phyloP scores from a whole-genome alignment of 1,284 basidiomycete genomes.

The Ustilago nuda region DNA sequence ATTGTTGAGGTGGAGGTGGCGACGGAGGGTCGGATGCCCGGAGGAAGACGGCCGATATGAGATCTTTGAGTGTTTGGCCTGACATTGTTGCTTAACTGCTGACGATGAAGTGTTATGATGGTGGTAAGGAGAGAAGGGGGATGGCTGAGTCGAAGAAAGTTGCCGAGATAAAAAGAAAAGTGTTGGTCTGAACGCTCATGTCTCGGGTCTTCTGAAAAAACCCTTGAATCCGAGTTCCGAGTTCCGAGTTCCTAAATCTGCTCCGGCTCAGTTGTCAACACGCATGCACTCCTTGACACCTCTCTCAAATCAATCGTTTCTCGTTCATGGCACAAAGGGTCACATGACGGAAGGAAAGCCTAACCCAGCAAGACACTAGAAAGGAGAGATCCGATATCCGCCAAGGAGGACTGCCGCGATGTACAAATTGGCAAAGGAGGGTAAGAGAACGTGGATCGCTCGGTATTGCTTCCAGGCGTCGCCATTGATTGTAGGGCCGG shows the following conservation, averaged over 20 bases:
- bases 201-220: slow-evolving; percentile 8
- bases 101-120: background rate
- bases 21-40: slow-evolving; percentile 37
- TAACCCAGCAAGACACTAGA: too few species aligned
- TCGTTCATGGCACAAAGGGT: too few species aligned
- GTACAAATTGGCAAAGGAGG: background rate
- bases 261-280: background rate
- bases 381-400: background rate
- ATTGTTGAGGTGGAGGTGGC: slow-evolving; percentile 26
- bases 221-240: background rate
- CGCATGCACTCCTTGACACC: background rate
- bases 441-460: background rate
- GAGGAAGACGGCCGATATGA: slow-evolving; percentile 36
- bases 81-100: slow-evolving; percentile 19
- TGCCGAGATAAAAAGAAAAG: slow-evolving; percentile 2
- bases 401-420: background rate
- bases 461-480: background rate
- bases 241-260: background rate
- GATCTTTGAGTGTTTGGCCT: slow-evolving; percentile 35
- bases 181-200: slow-evolving; percentile 24
- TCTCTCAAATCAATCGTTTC: background rate
- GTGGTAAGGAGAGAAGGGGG: background rate
- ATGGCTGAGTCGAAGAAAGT: slow-evolving; percentile 13
- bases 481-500: background rate
- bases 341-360: too few species aligned